Evolutionary conservation across 345 rosid genomes (phyloP).

Genomic region (Lenwebbia sp.): DNA sequence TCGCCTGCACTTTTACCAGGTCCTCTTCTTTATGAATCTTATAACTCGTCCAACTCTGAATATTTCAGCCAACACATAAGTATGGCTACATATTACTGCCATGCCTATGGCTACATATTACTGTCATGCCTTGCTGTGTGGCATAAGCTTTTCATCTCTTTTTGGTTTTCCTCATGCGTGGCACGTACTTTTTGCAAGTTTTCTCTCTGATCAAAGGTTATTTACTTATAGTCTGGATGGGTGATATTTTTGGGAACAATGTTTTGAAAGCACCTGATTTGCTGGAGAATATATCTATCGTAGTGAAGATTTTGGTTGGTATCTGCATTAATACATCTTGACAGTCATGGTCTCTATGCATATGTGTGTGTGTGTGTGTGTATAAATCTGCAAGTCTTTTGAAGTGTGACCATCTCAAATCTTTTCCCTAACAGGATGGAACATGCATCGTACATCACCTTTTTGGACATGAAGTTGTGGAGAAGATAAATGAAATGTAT

Average conservation of each 20-base stretch:
- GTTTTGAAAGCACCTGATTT: not conserved
- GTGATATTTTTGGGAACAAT: not conserved
- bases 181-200: not conserved
- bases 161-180: not conserved
- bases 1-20: slow-evolving; percentile 75
- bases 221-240: not conserved
- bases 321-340: not conserved
- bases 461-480: slow-evolving; percentile 86
- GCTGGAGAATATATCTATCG: not conserved
- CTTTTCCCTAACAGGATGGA: slow-evolving; percentile 51
- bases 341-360: not conserved
- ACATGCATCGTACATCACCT: slow-evolving; percentile 91
- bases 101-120: not conserved
- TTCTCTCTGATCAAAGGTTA: not conserved
- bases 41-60: not conserved
- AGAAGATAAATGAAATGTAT: slow-evolving; percentile 73
- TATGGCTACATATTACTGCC: not conserved
- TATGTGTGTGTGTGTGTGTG: not conserved
- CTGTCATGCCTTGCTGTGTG: not conserved
- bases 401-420: not conserved
- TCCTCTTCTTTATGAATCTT: slow-evolving; percentile 1
- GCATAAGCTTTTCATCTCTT: not conserved
- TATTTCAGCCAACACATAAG: not conserved
- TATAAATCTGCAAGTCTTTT: not conserved
- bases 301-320: not conserved